Evolutionary conservation across 1,284 basidiomycete genomes (phyloP), one percentile per base, ranked within the genome.

Genomic region (Fomitopsis betulina): DNA sequence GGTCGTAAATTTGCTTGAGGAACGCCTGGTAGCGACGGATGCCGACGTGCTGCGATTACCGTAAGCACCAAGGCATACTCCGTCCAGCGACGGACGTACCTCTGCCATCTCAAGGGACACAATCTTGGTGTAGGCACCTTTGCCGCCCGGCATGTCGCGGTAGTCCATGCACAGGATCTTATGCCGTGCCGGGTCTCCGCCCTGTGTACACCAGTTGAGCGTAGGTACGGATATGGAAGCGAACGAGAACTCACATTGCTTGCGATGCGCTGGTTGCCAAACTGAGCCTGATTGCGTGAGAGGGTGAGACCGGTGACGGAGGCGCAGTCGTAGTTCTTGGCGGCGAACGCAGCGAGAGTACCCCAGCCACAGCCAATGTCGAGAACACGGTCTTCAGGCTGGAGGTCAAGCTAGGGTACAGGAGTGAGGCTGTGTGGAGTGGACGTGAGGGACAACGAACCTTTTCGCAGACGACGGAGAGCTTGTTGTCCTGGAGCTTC

Each of bases 331-430:
- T 91, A 99, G 80, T 99, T 99, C 80, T 98, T 98, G 51, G 93
- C 92, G 32, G 96, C 96, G 71, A 95, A 98, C 1, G 96, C 88
- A 53, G 87, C 84, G 57, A 99, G 86, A 0, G 97, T 98, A 33
- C 96, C 97, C 97, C 96, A 99, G 53, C 97, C 97, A 72, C 97
- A 99, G 37, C 96, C 96, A 64, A 98, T 93, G 68, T 95, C 93
- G 58, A 99, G 86, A 37, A 98, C 80, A 62, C 86, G 80, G 71
- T 90, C 87, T 0, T 81, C 81, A 25, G 92, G 85, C 70, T 97
- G 79, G 58, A 99, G 83, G 71, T 90, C 83, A 63, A 99, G 87
- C 76, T 72, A 49, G 12, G 8, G 21, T 17, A 45, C 37, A 23
- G 15, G 45, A 17, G 19, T 37, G 13, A 53, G n/a, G 58, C 37